Evolutionary conservation across 192 early-diverging fungal genomes (phyloP), one percentile per base, ranked within the genome.

Genomic region (Linnemannia elongata): DNA sequence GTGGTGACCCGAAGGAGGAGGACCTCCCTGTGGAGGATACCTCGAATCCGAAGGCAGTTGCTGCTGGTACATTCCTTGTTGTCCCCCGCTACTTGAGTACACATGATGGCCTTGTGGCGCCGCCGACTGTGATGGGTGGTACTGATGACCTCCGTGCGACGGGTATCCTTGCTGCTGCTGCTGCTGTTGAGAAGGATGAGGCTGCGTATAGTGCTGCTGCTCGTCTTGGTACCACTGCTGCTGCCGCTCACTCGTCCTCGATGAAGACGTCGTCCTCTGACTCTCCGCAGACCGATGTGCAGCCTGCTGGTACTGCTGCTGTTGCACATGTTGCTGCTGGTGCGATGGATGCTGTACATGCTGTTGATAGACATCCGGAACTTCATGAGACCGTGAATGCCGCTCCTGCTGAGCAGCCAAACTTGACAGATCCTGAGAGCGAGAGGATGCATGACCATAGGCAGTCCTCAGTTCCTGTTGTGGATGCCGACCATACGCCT

Each of bases 351-450:
- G 74, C 10, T 74, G 73, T 63, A 36, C 73, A 49, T 52, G 41
- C 12, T 76, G 52, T 41, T 80, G 79, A 3, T 54, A 27, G 52
- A 72, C 30, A 24, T 38, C 30, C 45, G 8, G 33, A 38, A 35
- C 69, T 22, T 78, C 78, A 30, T 78, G 76, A 9, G 76, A 75
- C n/a, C 82, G 60, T 41, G 82, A 38, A 2, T 71, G 82, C 8
- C 33, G 76, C 4, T n/a, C 73, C 45, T 77, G 81, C 41, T 66
- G 71, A 57, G 42, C 72, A 47, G 3, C 55, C 66, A 70, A 10
- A 30, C 33, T 36, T 8, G 82, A 78, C 71, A 83, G 66, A 33
- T 83, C 82, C 60, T 78, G 82, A 2, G 82, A 75, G 6, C 76
- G 70, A 13, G 82, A 83, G 1, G 68, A 22, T 6, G 55, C n/a